phyloP scores from a whole-genome alignment of 495 filamentous ascomycete species.

The Articulospora tetracladia region DNA sequence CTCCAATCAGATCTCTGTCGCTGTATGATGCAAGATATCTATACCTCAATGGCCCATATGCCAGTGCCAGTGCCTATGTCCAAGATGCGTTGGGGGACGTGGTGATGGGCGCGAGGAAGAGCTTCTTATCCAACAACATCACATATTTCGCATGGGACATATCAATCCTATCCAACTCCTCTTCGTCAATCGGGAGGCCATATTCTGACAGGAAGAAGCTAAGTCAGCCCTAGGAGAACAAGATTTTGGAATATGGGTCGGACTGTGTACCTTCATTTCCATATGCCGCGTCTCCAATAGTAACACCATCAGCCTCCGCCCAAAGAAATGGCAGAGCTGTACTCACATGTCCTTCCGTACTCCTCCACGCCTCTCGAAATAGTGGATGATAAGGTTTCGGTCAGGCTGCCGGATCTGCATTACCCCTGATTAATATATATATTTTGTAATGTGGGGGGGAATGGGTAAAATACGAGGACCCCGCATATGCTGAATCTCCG shows the following conservation, averaged over 20 bases:
- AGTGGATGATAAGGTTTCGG: constrained; percentile 7
- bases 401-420: constrained; percentile 10
- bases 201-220: constrained; percentile 12
- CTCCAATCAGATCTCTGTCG: neutral
- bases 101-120: constrained; percentile 40
- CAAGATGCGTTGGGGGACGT: constrained; percentile 41
- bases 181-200: constrained; percentile 22
- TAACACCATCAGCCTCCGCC: neutral
- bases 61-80: constrained; percentile 58
- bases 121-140: constrained; percentile 32
- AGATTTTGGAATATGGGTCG: no score
- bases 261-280: constrained; percentile 20
- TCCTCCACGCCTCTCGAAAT: neutral
- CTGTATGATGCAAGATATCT: neutral
- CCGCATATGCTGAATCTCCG: constrained; percentile 9
- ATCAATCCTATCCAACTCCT: constrained; percentile 23
- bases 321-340: neutral
- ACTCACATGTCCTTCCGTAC: constrained; percentile 5
- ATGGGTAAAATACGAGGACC: neutral
- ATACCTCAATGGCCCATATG: constrained; percentile 24
- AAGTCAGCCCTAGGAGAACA: neutral
- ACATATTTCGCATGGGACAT: constrained; percentile 17
- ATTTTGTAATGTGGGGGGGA: neutral
- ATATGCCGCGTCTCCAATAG: constrained; percentile 11
- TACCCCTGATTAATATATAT: neutral